Percentiles rank a stretch among this genome's conserved stretches.
Conservation (phyloP, 2,329 filamentous ascomycete genomes). For the Pseudocercospora ulei region DNA sequence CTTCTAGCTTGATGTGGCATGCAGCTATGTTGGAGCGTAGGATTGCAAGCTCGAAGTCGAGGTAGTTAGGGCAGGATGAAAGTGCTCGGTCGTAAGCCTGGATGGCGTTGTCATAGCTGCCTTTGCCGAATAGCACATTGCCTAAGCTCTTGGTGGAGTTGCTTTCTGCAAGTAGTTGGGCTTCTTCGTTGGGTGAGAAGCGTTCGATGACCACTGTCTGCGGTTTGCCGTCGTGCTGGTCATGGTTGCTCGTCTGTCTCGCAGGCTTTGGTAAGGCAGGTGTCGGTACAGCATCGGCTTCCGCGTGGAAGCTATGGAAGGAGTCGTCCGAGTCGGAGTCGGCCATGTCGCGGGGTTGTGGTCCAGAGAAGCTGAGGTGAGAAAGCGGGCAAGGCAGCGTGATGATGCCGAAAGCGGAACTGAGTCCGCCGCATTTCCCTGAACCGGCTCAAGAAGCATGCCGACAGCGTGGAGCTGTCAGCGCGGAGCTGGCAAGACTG, state of each 20-base stretch:
- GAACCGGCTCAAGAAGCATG: too few relatives aligned
- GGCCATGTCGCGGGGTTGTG: too few relatives aligned
- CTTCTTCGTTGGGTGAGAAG: constrained; percentile 41
- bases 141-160: constrained; percentile 63
- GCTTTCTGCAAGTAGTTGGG: constrained; percentile 58
- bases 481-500: too few relatives aligned
- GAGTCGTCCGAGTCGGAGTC: constrained; percentile 30
- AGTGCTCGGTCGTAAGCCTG: constrained; percentile 74
- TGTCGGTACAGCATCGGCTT: constrained; percentile 19
- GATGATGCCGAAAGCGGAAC: too few relatives aligned
- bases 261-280: constrained; percentile 7
- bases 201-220: constrained; percentile 21
- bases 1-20: constrained; percentile 71
- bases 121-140: constrained; percentile 66
- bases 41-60: constrained; percentile 80
- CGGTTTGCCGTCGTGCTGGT: constrained; percentile 7
- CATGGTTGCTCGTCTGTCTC: constrained; percentile 12
- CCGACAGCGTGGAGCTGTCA: too few relatives aligned
- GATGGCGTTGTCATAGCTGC: constrained; percentile 67
- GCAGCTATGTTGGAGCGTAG: constrained; percentile 81
- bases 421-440: too few relatives aligned
- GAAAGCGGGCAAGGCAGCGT: too few relatives aligned
- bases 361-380: too few relatives aligned
- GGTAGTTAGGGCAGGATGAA: constrained; percentile 66
- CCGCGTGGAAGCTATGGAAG: constrained; percentile 29